Conservation (phyloP, 805 yeast genomes). For the Yarrowia sp. region DNA sequence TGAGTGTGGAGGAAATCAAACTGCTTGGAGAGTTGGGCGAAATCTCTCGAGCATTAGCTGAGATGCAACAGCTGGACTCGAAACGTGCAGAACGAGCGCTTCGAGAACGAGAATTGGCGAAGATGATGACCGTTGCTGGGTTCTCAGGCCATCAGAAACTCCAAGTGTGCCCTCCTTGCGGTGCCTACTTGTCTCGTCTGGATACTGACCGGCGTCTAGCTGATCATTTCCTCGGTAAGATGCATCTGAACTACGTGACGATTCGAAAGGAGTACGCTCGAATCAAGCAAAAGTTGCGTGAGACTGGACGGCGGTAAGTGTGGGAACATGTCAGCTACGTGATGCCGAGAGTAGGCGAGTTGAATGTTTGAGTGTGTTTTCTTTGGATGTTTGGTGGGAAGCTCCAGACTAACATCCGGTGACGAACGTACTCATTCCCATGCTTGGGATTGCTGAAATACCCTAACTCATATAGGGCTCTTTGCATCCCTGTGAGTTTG, state of each 20-base stretch:
- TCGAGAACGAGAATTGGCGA: conserved; percentile 55
- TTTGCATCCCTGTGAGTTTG: too few relatives aligned
- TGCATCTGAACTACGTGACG: conserved; percentile 76
- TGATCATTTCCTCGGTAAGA: conserved; percentile 84
- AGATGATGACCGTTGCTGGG: conserved; percentile 57
- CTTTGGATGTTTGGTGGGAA: too few relatives aligned
- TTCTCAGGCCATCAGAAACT: conserved; percentile 85
- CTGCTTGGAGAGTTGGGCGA: conserved; percentile 50
- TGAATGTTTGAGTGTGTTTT: too few relatives aligned
- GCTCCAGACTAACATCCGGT: too few relatives aligned
- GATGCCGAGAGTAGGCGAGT: too few relatives aligned
- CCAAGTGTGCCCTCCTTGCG: conserved; percentile 87
- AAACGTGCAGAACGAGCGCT: conserved; percentile 46
- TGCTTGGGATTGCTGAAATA: too few relatives aligned
- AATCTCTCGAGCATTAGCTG: conserved; percentile 47
- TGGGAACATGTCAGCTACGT: too few relatives aligned
- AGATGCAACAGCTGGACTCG: conserved; percentile 45
- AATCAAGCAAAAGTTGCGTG: conserved; percentile 27
- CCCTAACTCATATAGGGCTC: too few relatives aligned
- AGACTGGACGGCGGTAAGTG: background rate
- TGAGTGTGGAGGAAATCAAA: conserved; percentile 64
- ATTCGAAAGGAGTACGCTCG: conserved; percentile 48
- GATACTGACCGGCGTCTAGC: conserved; percentile 87
- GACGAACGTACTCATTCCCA: too few relatives aligned
- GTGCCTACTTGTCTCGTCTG: conserved; percentile 77